A percentile compares a stretch with the other conserved stretches of the same genome.
Evolutionary conservation across 805 yeast species (phyloP).

Genomic region (Kuraishia capsulata): DNA sequence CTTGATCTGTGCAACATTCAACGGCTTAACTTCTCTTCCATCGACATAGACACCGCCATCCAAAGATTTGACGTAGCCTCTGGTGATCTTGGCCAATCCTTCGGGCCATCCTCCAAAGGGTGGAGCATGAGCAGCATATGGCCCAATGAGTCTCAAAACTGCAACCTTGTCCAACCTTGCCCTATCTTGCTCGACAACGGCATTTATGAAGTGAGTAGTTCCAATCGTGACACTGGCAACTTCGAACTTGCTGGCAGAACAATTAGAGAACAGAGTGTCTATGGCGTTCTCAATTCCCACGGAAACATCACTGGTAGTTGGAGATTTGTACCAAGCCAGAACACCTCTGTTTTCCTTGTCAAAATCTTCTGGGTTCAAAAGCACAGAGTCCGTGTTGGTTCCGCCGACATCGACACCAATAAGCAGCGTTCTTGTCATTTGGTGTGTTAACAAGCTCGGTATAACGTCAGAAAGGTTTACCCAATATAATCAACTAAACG

Average conservation of each 20-base stretch:
- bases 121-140: slow-evolving; percentile 25
- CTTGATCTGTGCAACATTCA: slow-evolving; percentile 14
- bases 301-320: slow-evolving; percentile 34
- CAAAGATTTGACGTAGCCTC: slow-evolving; percentile 24
- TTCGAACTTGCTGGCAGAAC: slow-evolving; percentile 11
- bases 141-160: slow-evolving; percentile 33
- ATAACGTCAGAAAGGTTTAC: too few relatives aligned
- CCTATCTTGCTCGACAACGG: slow-evolving; percentile 35
- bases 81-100: slow-evolving; percentile 22
- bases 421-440: neutral
- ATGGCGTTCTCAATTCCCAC: slow-evolving; percentile 31
- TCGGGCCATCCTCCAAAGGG: slow-evolving; percentile 38
- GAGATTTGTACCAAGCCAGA: slow-evolving; percentile 26
- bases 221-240: slow-evolving; percentile 37
- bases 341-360: slow-evolving; percentile 1
- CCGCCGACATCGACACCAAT: slow-evolving; percentile 44
- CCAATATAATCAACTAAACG: too few relatives aligned
- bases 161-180: slow-evolving; percentile 33
- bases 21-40: slow-evolving; percentile 25
- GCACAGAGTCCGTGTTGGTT: slow-evolving; percentile 39
- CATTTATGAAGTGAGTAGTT: slow-evolving; percentile 43
- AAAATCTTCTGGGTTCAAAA: slow-evolving; percentile 26
- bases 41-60: slow-evolving; percentile 35
- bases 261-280: slow-evolving; percentile 17
- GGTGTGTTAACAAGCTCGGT: too few relatives aligned